Evolutionary conservation across 2,329 filamentous ascomycete species (phyloP).

Genomic region (Trichoderma afroharzianum): DNA sequence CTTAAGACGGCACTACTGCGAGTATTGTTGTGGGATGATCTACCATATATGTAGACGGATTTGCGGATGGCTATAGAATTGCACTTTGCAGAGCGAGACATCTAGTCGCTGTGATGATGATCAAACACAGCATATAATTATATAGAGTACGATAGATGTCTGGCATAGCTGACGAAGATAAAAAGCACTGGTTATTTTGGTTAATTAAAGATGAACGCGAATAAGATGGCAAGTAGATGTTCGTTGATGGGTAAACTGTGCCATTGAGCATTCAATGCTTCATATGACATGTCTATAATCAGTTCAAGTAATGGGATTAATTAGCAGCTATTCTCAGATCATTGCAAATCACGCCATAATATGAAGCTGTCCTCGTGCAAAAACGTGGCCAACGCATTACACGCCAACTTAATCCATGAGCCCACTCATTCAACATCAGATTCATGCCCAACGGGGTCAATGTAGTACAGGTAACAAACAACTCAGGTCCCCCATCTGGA

Average conservation of each 20-base stretch:
- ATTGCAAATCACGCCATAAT: conserved; percentile 1
- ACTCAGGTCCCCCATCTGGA: not conserved
- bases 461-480: conserved; percentile 2
- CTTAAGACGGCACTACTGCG: not conserved
- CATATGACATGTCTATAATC: not conserved
- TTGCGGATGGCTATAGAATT: not conserved
- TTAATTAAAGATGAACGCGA: not conserved
- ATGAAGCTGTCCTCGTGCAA: not conserved
- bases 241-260: not conserved
- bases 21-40: not conserved
- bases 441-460: conserved; percentile 17
- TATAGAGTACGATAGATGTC: conserved; percentile 1
- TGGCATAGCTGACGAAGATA: not conserved
- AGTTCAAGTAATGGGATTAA: not conserved
- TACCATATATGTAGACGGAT: conserved; percentile 1
- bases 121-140: not conserved
- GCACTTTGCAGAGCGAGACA: not conserved
- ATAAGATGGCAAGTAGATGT: not conserved
- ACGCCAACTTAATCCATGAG: not conserved
- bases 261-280: not conserved
- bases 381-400: not conserved
- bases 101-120: not conserved
- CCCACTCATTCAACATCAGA: not conserved
- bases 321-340: not conserved
- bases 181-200: not conserved